A percentile compares a stretch with the other conserved stretches of the same genome.
These are phyloP conservation scores for Iberis pinnata DNA, from an alignment of 345 rosid species.

Conservation along the genomic window DNA sequence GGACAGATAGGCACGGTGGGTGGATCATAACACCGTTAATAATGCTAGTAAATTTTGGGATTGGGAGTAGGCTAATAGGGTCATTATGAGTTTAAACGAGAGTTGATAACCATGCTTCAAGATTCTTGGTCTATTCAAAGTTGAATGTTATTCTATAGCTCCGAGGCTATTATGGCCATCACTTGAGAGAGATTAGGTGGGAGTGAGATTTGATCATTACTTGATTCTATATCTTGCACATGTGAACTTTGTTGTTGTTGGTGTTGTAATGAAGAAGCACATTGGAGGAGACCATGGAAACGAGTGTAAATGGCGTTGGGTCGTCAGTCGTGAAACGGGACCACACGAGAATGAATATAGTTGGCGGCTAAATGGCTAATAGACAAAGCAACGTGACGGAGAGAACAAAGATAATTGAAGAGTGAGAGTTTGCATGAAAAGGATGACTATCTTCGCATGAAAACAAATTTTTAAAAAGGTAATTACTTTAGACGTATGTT, in stretches of 20 bases:
- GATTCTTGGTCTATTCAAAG: slow-evolving; percentile 24
- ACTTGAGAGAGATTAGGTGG: no score
- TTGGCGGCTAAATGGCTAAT: slow-evolving; percentile 29
- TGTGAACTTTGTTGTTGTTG: slow-evolving; percentile 7
- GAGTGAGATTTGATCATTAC: no score
- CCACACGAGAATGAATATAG: slow-evolving; percentile 22
- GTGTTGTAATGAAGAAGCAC: slow-evolving; percentile 6
- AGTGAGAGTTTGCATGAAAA: slow-evolving; percentile 22
- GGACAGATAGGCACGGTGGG: background rate
- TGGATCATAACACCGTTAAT: background rate
- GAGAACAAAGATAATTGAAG: slow-evolving; percentile 12
- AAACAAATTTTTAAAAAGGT: no score
- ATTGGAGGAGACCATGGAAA: slow-evolving; percentile 1
- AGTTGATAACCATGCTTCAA: slow-evolving; percentile 30
- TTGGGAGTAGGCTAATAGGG: slow-evolving; percentile 34
- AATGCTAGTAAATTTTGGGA: slow-evolving; percentile 23
- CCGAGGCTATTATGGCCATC: slow-evolving; percentile 16
- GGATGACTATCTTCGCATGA: slow-evolving; percentile 17
- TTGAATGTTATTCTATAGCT: slow-evolving; percentile 13
- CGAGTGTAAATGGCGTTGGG: slow-evolving; percentile 25
- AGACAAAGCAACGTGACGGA: slow-evolving; percentile 29
- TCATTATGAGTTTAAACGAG: slow-evolving; percentile 21
- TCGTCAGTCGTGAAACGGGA: slow-evolving; percentile 25
- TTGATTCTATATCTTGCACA: no score
- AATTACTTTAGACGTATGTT: no score